A percentile compares a stretch with the other conserved stretches of the same genome.
Conservation (phyloP, 2,329 filamentous ascomycete species). For the Fusarium cicatricum region DNA sequence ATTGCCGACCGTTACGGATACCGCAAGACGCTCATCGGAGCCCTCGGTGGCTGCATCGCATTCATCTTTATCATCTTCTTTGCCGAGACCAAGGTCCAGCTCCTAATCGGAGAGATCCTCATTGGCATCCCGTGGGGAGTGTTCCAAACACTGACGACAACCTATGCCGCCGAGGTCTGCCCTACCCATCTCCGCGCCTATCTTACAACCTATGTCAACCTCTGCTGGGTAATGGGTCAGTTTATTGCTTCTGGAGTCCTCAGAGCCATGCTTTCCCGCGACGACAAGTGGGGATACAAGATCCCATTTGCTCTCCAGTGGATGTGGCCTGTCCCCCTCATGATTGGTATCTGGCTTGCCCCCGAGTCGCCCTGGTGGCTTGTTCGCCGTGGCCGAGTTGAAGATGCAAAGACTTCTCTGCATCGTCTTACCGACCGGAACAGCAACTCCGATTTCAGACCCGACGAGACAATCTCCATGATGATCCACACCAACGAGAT, state of each 20-base stretch:
- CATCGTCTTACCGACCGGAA: conserved; percentile 52
- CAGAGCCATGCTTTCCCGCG: conserved; percentile 48
- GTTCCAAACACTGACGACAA: conserved; percentile 56
- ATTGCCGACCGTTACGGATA: conserved; percentile 58
- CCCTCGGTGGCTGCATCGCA: conserved; percentile 48
- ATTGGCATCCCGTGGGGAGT: conserved; percentile 58
- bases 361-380: conserved; percentile 62
- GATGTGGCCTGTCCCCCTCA: conserved; percentile 57
- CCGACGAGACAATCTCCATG: conserved; percentile 58
- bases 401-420: conserved; percentile 51
- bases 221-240: conserved; percentile 61
- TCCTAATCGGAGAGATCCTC: conserved; percentile 56
- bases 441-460: conserved; percentile 45
- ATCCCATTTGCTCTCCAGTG: conserved; percentile 61
- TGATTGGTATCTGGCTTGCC: conserved; percentile 53
- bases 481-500: conserved; percentile 61
- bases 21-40: conserved; percentile 56
- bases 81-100: conserved; percentile 49
- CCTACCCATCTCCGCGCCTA: conserved; percentile 57
- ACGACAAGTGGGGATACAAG: conserved; percentile 54
- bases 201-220: conserved; percentile 58
- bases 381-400: conserved; percentile 51
- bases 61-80: conserved; percentile 62
- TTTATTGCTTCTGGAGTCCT: conserved; percentile 55
- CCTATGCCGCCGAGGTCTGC: conserved; percentile 59